Percentiles rank a stretch among this genome's conserved stretches.
Conservation (phyloP, 441 rosid genomes). For the Mallotus repandus region DNA sequence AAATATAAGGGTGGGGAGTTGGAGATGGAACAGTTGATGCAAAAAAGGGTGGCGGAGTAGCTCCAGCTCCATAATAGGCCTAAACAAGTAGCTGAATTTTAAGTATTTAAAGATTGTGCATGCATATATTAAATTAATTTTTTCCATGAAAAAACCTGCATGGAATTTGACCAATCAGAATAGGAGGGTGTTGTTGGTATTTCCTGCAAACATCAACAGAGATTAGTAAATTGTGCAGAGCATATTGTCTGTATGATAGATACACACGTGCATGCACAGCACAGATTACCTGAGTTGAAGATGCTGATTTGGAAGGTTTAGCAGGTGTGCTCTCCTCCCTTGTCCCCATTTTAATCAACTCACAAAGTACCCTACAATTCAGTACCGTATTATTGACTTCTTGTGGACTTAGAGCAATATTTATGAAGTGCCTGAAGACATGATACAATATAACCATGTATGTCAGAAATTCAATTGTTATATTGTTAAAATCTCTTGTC, state of each 20-base stretch:
- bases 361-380: conserved; percentile 18
- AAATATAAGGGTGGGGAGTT: conserved; percentile 80
- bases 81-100: conserved; percentile 36
- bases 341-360: conserved; percentile 51
- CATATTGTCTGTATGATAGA: not conserved
- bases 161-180: conserved; percentile 87
- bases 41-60: conserved; percentile 76
- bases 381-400: conserved; percentile 12
- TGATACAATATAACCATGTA: conserved; percentile 12
- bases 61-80: conserved; percentile 96
- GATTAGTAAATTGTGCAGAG: not conserved
- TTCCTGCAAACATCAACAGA: conserved; percentile 47
- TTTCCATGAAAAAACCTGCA: conserved; percentile 59
- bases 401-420: conserved; percentile 12
- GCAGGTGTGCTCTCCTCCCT: conserved; percentile 74
- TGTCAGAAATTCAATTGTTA: conserved; percentile 18
- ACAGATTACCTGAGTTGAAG: conserved; percentile 64
- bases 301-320: conserved; percentile 67
- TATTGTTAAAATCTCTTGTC: not conserved
- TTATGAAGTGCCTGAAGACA: conserved; percentile 32
- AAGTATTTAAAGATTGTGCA: conserved; percentile 20
- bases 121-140: not conserved
- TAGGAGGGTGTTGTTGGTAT: conserved; percentile 62
- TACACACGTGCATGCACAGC: not conserved
- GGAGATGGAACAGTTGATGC: conserved; percentile 91